A percentile compares a stretch with the other conserved stretches of the same genome.
Conservation (phyloP, 1,284 basidiomycete genomes). For the Clitocybe nebularis region DNA sequence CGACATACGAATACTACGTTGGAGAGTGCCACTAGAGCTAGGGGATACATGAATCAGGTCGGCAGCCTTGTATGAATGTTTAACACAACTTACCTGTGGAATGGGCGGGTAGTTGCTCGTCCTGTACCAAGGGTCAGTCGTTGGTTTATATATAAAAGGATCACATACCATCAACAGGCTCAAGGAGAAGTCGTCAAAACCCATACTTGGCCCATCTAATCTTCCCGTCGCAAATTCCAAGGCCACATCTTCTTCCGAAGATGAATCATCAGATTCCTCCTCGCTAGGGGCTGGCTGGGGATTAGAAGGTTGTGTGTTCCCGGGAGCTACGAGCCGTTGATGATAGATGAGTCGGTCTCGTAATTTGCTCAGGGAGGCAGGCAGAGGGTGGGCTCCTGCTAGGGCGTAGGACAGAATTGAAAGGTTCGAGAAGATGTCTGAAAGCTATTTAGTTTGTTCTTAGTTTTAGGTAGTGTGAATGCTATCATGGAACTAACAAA, state of each 20-base stretch:
- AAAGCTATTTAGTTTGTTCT: slow-evolving; percentile 28
- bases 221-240: slow-evolving; percentile 23
- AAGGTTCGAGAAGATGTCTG: slow-evolving; percentile 36
- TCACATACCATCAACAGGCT: slow-evolving; percentile 30
- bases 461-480: neutral
- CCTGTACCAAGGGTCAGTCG: slow-evolving; percentile 18
- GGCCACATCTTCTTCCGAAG: slow-evolving; percentile 7
- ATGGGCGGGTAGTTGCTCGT: slow-evolving; percentile 37
- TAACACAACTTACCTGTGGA: slow-evolving; percentile 27
- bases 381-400: slow-evolving; percentile 28
- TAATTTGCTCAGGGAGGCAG: slow-evolving; percentile 32
- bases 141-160: neutral
- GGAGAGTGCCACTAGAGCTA: slow-evolving; percentile 35
- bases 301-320: neutral
- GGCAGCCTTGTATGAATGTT: neutral
- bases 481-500: slow-evolving; percentile 24
- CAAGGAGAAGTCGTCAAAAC: slow-evolving; percentile 33
- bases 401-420: slow-evolving; percentile 34
- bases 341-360: slow-evolving; percentile 40
- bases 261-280: slow-evolving; percentile 7
- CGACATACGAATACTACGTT: slow-evolving; percentile 31
- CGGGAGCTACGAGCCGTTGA: slow-evolving; percentile 22
- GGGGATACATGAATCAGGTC: neutral
- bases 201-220: slow-evolving; percentile 34
- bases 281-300: slow-evolving; percentile 1